Evolutionary conservation across 805 yeast species (phyloP).

Genomic region (Yueomyces sinensis): DNA sequence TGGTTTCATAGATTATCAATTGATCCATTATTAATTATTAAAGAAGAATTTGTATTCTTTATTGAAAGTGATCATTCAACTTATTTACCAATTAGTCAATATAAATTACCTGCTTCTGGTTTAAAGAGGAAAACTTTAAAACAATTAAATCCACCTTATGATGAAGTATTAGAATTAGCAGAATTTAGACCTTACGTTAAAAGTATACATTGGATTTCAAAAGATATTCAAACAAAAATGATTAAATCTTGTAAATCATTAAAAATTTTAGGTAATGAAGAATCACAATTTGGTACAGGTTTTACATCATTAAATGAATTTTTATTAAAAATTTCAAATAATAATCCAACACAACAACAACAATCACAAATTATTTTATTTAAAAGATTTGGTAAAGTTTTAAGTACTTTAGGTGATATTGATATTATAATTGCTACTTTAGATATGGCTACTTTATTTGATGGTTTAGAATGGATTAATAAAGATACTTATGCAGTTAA

Average conservation of each 20-base stretch:
- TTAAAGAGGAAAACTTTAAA: conserved; percentile 78
- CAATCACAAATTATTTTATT: conserved; percentile 33
- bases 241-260: conserved; percentile 39
- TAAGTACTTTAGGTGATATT: conserved; percentile 62
- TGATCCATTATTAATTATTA: conserved; percentile 72
- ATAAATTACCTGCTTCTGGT: conserved; percentile 39
- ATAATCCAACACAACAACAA: conserved; percentile 14
- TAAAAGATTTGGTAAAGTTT: conserved; percentile 59
- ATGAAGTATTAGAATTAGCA: conserved; percentile 68
- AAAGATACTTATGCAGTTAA: conserved; percentile 78
- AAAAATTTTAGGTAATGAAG: conserved; percentile 38
- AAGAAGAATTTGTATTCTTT: conserved; percentile 79
- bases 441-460: conserved; percentile 65
- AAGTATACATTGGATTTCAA: conserved; percentile 47
- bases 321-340: conserved; percentile 2
- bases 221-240: conserved; percentile 38
- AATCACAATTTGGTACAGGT: conserved; percentile 36
- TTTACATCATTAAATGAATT: conserved; percentile 19
- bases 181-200: conserved; percentile 81
- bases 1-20: conserved; percentile 71
- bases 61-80: conserved; percentile 61
- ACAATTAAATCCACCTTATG: conserved; percentile 86
- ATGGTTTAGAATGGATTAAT: conserved; percentile 49
- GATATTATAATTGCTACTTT: conserved; percentile 58
- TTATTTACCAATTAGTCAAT: conserved; percentile 36